Percentiles rank a stretch among this genome's conserved stretches.
Conservation (phyloP, 2,329 filamentous ascomycete genomes). For the Exophiala sideris region DNA sequence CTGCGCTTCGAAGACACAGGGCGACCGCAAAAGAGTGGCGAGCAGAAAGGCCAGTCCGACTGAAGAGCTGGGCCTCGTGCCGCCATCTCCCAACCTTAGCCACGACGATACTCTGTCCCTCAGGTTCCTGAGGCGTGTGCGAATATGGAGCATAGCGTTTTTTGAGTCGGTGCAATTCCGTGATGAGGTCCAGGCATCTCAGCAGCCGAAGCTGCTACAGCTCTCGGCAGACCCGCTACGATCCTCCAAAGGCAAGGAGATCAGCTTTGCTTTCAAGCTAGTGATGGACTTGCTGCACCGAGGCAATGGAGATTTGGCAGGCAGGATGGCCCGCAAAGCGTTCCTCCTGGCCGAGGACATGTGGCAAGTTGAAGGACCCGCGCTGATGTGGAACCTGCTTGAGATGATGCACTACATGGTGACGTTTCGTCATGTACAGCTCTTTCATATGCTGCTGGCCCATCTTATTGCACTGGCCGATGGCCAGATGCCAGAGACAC, state of each 20-base stretch:
- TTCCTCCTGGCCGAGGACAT: constrained; percentile 8
- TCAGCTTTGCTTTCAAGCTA: constrained; percentile 3
- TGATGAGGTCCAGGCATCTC: neutral
- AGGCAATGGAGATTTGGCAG: constrained; percentile 5
- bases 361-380: constrained; percentile 3
- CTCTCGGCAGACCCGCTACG: neutral
- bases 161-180: constrained; percentile 1
- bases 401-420: constrained; percentile 12
- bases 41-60: neutral
- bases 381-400: constrained; percentile 11
- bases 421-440: neutral
- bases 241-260: neutral
- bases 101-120: neutral
- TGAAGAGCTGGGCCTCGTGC: neutral
- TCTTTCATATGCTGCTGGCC: constrained; percentile 7
- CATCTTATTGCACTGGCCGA: constrained; percentile 3
- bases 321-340: constrained; percentile 8
- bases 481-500: constrained; percentile 2
- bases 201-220: neutral
- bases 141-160: constrained; percentile 2
- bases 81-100: neutral
- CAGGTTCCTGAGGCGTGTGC: constrained; percentile 5
- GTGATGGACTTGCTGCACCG: constrained; percentile 5
- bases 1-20: neutral
- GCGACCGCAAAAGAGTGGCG: neutral